phyloP scores from a whole-genome alignment of 2,329 filamentous ascomycete genomes.

The Hypoxylon sp. region DNA sequence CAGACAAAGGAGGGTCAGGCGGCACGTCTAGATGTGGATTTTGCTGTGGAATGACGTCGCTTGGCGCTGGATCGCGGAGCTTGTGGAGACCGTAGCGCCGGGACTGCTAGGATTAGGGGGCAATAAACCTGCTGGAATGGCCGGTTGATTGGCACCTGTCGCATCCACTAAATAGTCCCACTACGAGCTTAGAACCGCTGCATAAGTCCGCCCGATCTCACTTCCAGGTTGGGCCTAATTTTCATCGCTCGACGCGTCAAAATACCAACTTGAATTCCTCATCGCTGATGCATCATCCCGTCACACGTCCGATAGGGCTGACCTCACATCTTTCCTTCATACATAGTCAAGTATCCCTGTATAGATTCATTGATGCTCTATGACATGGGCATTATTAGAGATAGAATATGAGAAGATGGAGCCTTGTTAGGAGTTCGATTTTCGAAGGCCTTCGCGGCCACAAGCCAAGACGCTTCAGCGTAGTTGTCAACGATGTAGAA shows the following conservation, averaged over 20 bases:
- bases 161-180: slow-evolving; percentile 7
- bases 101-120: background rate
- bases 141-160: slow-evolving; percentile 16
- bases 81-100: slow-evolving; percentile 7
- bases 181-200: slow-evolving; percentile 3
- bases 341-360: background rate
- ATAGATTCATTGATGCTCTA: background rate
- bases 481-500: slow-evolving; percentile 50
- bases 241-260: slow-evolving; percentile 25
- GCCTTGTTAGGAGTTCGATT: slow-evolving; percentile 25
- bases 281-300: background rate
- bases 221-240: slow-evolving; percentile 10
- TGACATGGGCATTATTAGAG: background rate
- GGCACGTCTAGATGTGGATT: slow-evolving; percentile 20
- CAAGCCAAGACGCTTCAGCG: slow-evolving; percentile 42
- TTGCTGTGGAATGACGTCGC: slow-evolving; percentile 44
- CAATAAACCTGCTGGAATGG: slow-evolving; percentile 25
- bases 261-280: background rate
- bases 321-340: background rate
- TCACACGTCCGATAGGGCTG: background rate
- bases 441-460: slow-evolving; percentile 27
- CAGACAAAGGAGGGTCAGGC: slow-evolving; percentile 39
- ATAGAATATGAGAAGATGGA: slow-evolving; percentile 42
- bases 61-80: slow-evolving; percentile 37
- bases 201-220: slow-evolving; percentile 11